Conservation (phyloP, 345 rosid species). For the Hypericum androsaemum region DNA sequence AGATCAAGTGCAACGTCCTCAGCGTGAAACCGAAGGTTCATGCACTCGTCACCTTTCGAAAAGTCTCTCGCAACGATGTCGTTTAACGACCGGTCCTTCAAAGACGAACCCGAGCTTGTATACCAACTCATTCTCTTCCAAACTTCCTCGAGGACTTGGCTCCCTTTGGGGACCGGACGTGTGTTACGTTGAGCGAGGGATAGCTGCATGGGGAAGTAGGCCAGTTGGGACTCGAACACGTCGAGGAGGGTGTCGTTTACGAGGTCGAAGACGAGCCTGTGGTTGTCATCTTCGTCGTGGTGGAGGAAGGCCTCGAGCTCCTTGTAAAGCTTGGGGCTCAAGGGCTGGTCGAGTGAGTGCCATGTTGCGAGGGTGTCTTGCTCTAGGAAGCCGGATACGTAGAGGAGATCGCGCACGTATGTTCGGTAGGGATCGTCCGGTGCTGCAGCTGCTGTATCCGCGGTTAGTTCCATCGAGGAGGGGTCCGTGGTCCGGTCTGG, state of each 20-base stretch:
- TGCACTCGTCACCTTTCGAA: constrained; percentile 49
- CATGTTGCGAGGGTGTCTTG: constrained; percentile 34
- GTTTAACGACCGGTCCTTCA: constrained; percentile 39
- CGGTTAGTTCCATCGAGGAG: constrained; percentile 1
- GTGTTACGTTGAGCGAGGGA: constrained; percentile 15
- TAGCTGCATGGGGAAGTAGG: constrained; percentile 50
- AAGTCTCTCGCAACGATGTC: constrained; percentile 55
- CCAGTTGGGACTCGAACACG: constrained; percentile 26
- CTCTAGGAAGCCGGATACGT: constrained; percentile 48
- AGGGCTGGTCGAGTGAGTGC: constrained; percentile 57
- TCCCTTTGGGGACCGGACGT: constrained; percentile 32
- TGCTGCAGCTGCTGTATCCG: not conserved
- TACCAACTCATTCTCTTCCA: constrained; percentile 50
- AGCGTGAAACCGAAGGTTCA: constrained; percentile 39
- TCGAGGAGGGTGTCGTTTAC: constrained; percentile 50
- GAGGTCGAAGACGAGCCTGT: constrained; percentile 53
- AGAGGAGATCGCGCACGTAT: constrained; percentile 45
- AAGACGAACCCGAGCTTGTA: constrained; percentile 14
- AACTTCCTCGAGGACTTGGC: constrained; percentile 42
- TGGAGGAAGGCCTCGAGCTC: constrained; percentile 30
- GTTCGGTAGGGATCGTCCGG: constrained; percentile 32
- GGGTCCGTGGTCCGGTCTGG: not conserved
- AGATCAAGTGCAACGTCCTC: constrained; percentile 61
- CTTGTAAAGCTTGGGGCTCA: constrained; percentile 50
- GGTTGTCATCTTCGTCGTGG: constrained; percentile 24